Base-by-base conservation (phyloP, 805 yeast species). In the Hanseniaspora lindneri region DNA sequence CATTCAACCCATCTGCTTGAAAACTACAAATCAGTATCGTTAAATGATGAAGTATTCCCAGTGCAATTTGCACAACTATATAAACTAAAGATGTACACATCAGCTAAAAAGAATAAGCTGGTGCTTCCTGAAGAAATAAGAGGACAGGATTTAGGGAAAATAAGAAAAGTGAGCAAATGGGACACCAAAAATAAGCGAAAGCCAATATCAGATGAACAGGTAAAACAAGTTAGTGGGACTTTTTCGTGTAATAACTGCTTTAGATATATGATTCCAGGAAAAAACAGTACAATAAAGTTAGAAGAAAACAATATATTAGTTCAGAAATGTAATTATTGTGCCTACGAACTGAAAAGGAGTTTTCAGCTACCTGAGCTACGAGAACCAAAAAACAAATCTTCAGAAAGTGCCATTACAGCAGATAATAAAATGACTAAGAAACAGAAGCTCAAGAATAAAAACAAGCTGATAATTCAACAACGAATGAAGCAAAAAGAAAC, bases 61-160 rank as follows among this genome's bases (percentile, higher is more conserved):
- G 20, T 30, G 4, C 46, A 28, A 5, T 21, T 49, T 8, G 27
- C 44, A 16, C 37, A 28, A 16, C 24, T 49, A 6, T 49, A 43
- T 25, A 32, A 37, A 13, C 14, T 17, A n/a, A 43, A 39, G 23
- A 25, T 49, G 13, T 41, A 24, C 13, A 23, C 39, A 13, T 32
- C 41, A 2, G 39, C 49, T n/a, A 49, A 49, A 24, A 49, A 49
- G 20, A 49, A 49, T 25, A 43, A 49, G 24, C 28, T 49, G 4
- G 29, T 44, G 3, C 21, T 49, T 5, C 44, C 44, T 14, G 42
- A 43, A 28, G 46, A 43, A 10, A 35, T 44, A 17, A 35, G 41
- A 35, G 52, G 52, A 13, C n/a, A 40, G n/a, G 39, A 35, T 16
- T 29, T 32, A 23, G 42, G 47, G 4, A 42, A 49, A 28, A 14